Base-by-base conservation (phyloP, 2,329 filamentous ascomycete genomes). In the Didymella segeticola region DNA sequence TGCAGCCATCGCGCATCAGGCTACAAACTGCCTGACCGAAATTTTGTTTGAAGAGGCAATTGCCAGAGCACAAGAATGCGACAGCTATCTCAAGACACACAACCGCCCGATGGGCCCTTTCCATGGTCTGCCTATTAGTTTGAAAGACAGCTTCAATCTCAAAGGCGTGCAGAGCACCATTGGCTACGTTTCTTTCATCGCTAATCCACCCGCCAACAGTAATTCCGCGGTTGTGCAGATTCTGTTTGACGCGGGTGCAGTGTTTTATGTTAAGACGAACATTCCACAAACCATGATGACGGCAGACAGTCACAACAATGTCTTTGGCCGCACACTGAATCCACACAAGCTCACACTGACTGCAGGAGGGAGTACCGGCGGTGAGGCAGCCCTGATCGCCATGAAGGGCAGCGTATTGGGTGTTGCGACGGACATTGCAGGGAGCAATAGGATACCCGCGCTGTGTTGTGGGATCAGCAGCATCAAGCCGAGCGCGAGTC, bases 301-400 rank as follows among this genome's bases (percentile, higher is more conserved):
- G 1, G 70, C 67, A 11, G 86, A 89, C 65, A 82, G 79, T 4
- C 79, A 83, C 33, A 88, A 86, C 68, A 82, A 87, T 62, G 65
- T 88, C 17, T 86, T 85, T 51, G 86, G 86, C 1, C 79, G 83
- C 27, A 84, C 84, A 0, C 73, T 88, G 3, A 89, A 89, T 63
- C 87, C 88, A 0, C 77, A 82, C 51, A 89, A 88, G 54, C 79
- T 83, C 1, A 74, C 79, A 17, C 76, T 87, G 26, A 85, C 83
- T 0, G 80, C 85, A 0, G 88, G 88, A 5, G 88, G 89, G 2
- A 85, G 82, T 9, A 85, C 83, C 0, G 88, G 88, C 10, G 88
- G 88, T 11, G 86, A 89, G 67, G 86, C 80, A 0, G 84, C 82
- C 0, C 70, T 88, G 9, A 62, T 88, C 17, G 82, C 81, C 4